A percentile compares a stretch with the other conserved stretches of the same genome.
Evolutionary conservation across 2,329 filamentous ascomycete genomes (phyloP).

Genomic region (Arachnomyces sp.): DNA sequence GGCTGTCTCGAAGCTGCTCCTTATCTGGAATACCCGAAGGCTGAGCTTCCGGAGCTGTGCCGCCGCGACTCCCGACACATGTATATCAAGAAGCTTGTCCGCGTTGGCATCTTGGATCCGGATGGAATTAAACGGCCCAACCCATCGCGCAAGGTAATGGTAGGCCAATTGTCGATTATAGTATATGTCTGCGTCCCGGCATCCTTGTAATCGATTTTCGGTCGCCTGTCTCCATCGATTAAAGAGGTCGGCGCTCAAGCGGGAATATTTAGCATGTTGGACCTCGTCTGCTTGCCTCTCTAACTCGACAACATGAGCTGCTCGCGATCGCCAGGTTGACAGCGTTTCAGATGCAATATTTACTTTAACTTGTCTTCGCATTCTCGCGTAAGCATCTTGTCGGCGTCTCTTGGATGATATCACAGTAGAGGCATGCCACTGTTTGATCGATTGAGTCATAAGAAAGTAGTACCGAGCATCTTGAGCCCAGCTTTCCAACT

Average conservation of each 20-base stretch:
- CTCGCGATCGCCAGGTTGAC: conserved; percentile 29
- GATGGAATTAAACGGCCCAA: conserved; percentile 25
- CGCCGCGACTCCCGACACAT: conserved; percentile 40
- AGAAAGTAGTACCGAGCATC: conserved; percentile 51
- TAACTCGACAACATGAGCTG: conserved; percentile 26
- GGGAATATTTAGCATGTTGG: conserved; percentile 27
- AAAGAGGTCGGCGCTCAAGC: conserved; percentile 29
- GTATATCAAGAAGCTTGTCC: conserved; percentile 38
- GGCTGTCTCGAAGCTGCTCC: conserved; percentile 44
- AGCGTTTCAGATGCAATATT: conserved; percentile 43
- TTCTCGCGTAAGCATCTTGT: conserved; percentile 48
- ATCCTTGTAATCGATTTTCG: conserved; percentile 26
- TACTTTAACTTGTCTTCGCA: conserved; percentile 48
- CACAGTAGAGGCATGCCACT: conserved; percentile 45
- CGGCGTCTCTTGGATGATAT: conserved; percentile 46
- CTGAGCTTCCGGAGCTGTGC: conserved; percentile 49
- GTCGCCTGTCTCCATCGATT: conserved; percentile 37
- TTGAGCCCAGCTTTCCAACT: conserved; percentile 47
- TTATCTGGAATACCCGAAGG: conserved; percentile 50
- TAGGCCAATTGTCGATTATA: conserved; percentile 32
- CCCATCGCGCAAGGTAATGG: conserved; percentile 31
- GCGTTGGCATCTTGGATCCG: conserved; percentile 39
- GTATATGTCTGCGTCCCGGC: conserved; percentile 30
- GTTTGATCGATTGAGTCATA: conserved; percentile 42
- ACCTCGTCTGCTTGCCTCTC: conserved; percentile 33